A percentile compares a stretch with the other conserved stretches of the same genome.
These are phyloP conservation scores for Waitea zeae DNA, from an alignment of 1,284 basidiomycete genomes.

Conservation along the genomic window DNA sequence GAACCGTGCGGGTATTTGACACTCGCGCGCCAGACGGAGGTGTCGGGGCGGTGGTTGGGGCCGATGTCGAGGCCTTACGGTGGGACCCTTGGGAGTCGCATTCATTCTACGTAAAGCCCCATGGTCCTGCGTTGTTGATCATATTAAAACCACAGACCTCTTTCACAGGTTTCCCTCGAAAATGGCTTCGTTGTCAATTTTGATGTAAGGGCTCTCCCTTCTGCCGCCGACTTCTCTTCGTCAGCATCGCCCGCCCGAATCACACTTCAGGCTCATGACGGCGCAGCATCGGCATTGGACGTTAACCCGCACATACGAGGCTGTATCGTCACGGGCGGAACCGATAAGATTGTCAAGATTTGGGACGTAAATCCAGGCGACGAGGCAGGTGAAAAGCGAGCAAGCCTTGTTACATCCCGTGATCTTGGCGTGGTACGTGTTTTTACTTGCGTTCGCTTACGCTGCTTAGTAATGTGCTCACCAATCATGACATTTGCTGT, in stretches of 20 bases:
- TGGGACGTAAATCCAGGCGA: conserved; percentile 78
- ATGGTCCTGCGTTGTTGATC: conserved; percentile 1
- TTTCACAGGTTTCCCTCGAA: conserved; percentile 68
- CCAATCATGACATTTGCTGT: conserved; percentile 3
- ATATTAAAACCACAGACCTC: conserved; percentile 4
- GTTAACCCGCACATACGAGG: conserved; percentile 85
- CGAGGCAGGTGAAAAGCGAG: conserved; percentile 45
- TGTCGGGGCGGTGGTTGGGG: conserved; percentile 64
- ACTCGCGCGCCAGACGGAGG: conserved; percentile 68
- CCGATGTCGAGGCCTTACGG: conserved; percentile 84
- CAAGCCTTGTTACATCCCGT: conserved; percentile 77
- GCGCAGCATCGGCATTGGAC: conserved; percentile 84
- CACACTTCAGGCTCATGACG: conserved; percentile 89
- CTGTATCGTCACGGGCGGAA: conserved; percentile 84
- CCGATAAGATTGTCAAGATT: conserved; percentile 86
- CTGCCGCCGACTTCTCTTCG: conserved; percentile 23
- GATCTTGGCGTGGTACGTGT: conserved; percentile 87
- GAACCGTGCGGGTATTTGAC: conserved; percentile 88
- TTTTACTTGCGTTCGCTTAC: conserved; percentile 1
- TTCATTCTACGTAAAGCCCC: conserved; percentile 58
- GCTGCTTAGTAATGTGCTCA: not conserved
- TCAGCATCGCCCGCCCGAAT: conserved; percentile 57
- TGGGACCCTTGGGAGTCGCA: conserved; percentile 94
- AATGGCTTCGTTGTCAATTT: conserved; percentile 87
- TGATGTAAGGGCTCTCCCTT: conserved; percentile 72